These are phyloP conservation scores for Fusarium protoensiforme DNA, from an alignment of 2,329 filamentous ascomycete genomes.

Conservation along the genomic window DNA sequence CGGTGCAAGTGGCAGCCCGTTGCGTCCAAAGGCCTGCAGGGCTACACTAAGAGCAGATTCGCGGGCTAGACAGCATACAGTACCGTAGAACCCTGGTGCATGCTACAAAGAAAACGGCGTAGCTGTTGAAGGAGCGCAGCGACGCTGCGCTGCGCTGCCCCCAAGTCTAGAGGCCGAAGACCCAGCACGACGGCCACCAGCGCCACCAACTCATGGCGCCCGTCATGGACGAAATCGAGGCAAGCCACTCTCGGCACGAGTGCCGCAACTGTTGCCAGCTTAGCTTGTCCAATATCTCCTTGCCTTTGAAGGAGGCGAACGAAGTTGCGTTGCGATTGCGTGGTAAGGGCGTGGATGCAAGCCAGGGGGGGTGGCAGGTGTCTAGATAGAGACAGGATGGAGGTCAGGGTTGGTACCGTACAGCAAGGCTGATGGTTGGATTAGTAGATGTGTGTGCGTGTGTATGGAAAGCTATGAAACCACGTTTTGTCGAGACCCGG, in stretches of 20 bases:
- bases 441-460: background rate
- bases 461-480: conserved; percentile 5
- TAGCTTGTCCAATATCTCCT: conserved; percentile 19
- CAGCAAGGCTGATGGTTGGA: conserved; percentile 1
- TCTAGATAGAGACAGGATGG: conserved; percentile 17
- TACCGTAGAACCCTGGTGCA: conserved; percentile 15
- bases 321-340: conserved; percentile 24
- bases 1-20: conserved; percentile 27
- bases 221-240: conserved; percentile 22
- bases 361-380: conserved; percentile 4
- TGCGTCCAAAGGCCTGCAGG: conserved; percentile 29
- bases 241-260: conserved; percentile 31
- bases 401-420: background rate
- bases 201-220: conserved; percentile 30
- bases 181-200: conserved; percentile 14
- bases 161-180: conserved; percentile 13
- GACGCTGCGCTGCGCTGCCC: background rate
- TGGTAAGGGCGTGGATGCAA: conserved; percentile 9
- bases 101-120: conserved; percentile 31
- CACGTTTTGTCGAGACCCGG: background rate
- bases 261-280: conserved; percentile 11
- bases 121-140: conserved; percentile 11
- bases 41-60: conserved; percentile 33
- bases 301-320: conserved; percentile 20
- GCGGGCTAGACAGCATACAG: conserved; percentile 17